These are phyloP conservation scores for Saccharomyces hybrid DNA, from an alignment of 1,139 yeast genomes.

Conservation along the genomic window DNA sequence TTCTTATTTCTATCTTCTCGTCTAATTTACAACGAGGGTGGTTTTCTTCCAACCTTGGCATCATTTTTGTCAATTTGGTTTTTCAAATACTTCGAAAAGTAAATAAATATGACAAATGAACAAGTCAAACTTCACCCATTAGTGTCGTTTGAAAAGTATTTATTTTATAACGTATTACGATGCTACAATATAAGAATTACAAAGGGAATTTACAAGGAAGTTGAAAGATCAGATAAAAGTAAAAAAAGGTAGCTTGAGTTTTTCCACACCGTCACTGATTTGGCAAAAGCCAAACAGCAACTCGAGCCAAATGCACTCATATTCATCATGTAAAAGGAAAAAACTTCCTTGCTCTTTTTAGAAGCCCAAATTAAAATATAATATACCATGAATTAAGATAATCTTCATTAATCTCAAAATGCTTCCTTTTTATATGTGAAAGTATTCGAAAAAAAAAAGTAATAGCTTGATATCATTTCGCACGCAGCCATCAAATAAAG, in stretches of 20 bases:
- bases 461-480: not conserved
- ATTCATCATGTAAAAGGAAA: slow-evolving; percentile 44
- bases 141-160: not conserved
- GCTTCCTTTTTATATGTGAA: not conserved
- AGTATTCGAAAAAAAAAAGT: not conserved
- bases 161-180: not conserved
- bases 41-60: not conserved
- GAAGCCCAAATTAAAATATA: no score
- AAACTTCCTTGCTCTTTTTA: slow-evolving; percentile 11
- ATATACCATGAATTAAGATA: not conserved
- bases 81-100: not conserved
- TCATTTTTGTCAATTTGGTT: not conserved
- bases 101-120: not conserved
- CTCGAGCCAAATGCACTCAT: slow-evolving; percentile 87
- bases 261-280: slow-evolving; percentile 63
- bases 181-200: not conserved
- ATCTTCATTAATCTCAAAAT: not conserved
- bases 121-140: not conserved
- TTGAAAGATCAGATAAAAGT: slow-evolving; percentile 30
- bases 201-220: not conserved
- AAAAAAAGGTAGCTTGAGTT: slow-evolving; percentile 66
- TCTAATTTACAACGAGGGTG: not conserved
- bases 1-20: not conserved
- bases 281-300: slow-evolving; percentile 32
- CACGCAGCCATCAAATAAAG: not conserved